Conservation (phyloP, 148 eudicot species). For the Arbutus unedo region DNA sequence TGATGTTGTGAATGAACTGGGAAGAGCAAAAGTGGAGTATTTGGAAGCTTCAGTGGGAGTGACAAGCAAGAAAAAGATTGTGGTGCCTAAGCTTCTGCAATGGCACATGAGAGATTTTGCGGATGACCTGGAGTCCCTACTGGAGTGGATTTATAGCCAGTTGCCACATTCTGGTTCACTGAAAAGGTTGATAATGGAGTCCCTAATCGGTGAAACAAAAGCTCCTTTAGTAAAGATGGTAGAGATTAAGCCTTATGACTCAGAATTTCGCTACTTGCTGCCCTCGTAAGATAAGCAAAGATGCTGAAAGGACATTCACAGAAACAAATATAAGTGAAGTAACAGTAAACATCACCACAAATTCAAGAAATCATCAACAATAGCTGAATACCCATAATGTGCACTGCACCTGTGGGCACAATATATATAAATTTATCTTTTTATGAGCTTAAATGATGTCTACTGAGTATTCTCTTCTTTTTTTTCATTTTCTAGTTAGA, state of each 20-base stretch:
- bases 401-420: background rate
- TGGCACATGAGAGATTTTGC: conserved; percentile 94
- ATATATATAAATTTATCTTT: background rate
- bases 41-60: conserved; percentile 82
- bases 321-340: background rate
- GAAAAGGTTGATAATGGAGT: conserved; percentile 80
- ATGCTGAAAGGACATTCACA: background rate
- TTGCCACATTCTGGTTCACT: conserved; percentile 56
- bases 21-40: conserved; percentile 79
- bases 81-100: conserved; percentile 82
- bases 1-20: conserved; percentile 69
- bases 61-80: conserved; percentile 68
- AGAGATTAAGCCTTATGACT: conserved; percentile 67
- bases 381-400: background rate
- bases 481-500: background rate
- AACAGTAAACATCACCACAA: background rate
- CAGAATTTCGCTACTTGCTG: conserved; percentile 75
- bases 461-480: background rate
- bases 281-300: conserved; percentile 25
- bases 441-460: background rate
- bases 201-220: conserved; percentile 54
- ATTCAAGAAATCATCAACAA: background rate
- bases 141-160: conserved; percentile 94
- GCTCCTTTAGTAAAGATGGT: conserved; percentile 53
- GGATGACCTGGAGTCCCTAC: conserved; percentile 79